Base-by-base conservation (phyloP, 1,284 basidiomycete genomes). In the Schizophyllum amplum region DNA sequence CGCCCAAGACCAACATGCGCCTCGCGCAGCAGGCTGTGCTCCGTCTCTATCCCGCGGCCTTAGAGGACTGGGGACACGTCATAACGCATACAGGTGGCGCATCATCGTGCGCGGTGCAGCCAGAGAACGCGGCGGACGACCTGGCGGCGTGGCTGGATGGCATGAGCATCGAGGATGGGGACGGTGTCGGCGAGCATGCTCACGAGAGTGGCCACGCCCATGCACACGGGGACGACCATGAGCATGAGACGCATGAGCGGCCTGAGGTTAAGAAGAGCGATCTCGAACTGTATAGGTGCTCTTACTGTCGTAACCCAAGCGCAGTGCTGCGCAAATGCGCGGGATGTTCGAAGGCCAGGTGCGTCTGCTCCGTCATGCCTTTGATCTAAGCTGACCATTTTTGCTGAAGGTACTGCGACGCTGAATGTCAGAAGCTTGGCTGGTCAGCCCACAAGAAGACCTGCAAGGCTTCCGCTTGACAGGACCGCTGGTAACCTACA, bases 291-390 rank as follows among this genome's bases (percentile, higher is more conserved):
- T 83, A 81, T 65, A 66, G 73, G 26, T 84, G 82, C 61, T 80
- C 81, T 23, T 80, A 75, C 73, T 84, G 83, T 60, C 72, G 76
- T 6, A 83, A 82, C 59, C 79, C 80, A 13, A 82, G 80, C 46
- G 81, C 81, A 1, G 71, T 72, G 4, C 63, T 84, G 48, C 74
- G 74, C 61, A 82, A 76, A 69, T 84, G 82, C 69, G 68, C 67
- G 7, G 72, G 72, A 20, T 79, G 79, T 58, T 64, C 69, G 42
- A 72, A 74, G 61, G 70, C 73, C 15, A 74, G 75, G 79, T 76
- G 60, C 5, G 66, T 63, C 4, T 55, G 0, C 4, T 4, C 22
- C 5, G 52, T 21, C 11, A 21, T 13, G 22, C 23, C 27, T 47
- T 27, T 53, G 17, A 1, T 47, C 55, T 47, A 52, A 24, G 23